Conservation (phyloP, 768 basidiomycete species). For the Termitomyces titanicus region DNA sequence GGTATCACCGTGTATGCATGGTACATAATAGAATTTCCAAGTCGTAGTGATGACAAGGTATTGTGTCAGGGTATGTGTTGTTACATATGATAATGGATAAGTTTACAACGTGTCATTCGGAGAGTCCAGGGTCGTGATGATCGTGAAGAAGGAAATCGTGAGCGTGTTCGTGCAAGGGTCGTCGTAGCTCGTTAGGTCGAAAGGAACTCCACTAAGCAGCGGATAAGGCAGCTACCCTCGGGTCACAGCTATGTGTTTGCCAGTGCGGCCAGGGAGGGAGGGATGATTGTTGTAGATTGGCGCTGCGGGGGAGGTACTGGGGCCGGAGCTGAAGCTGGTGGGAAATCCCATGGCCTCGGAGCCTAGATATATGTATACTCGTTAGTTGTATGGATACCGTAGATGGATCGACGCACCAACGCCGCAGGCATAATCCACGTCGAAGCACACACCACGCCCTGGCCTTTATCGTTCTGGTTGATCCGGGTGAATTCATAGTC, state of each 20-base stretch:
- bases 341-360: conserved; percentile 79
- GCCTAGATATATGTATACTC: conserved; percentile 35
- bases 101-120: conserved; percentile 53
- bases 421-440: conserved; percentile 90
- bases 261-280: conserved; percentile 1
- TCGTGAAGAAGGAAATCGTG: conserved; percentile 36
- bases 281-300: background rate
- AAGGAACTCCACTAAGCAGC: background rate
- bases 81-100: conserved; percentile 44
- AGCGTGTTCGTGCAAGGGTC: too few species aligned
- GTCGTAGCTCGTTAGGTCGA: background rate
- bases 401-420: conserved; percentile 34
- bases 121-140: conserved; percentile 63
- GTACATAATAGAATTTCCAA: too few species aligned
- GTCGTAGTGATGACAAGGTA: too few species aligned
- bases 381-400: too few species aligned
- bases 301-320: background rate
- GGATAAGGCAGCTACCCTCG: background rate
- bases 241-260: conserved; percentile 9
- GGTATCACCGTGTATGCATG: too few species aligned
- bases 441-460: conserved; percentile 83
- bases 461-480: conserved; percentile 57
- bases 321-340: conserved; percentile 28
- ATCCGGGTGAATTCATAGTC: conserved; percentile 73
- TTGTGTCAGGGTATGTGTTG: conserved; percentile 40